These are phyloP conservation scores for Peronospora destructor DNA, from an alignment of 352 stramenopile genomes.

Conservation along the genomic window DNA sequence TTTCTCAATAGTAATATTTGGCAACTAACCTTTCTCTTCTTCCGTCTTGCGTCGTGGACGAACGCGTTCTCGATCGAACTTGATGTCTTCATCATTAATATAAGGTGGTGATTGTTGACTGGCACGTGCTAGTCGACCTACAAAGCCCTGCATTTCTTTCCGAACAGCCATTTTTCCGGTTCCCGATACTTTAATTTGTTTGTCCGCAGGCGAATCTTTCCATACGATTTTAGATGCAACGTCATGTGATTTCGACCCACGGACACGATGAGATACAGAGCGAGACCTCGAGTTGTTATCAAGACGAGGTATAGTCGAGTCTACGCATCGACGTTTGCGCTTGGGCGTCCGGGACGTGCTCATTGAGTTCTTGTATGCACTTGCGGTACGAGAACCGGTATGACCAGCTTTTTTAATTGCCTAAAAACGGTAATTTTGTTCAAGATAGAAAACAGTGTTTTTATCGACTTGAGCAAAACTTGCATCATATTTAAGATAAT, in stretches of 20 bases:
- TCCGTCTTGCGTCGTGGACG: conserved; percentile 9
- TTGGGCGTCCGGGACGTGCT: conserved; percentile 25
- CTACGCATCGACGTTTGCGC: conserved; percentile 44
- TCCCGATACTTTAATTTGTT: conserved; percentile 71
- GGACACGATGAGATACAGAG: conserved; percentile 7
- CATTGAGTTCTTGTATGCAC: conserved; percentile 1
- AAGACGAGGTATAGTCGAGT: conserved; percentile 26
- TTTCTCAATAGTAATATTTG: conserved; percentile 2
- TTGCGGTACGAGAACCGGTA: too few relatives aligned
- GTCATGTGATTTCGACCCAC: conserved; percentile 5
- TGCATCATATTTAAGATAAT: too few relatives aligned
- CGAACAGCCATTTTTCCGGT: conserved; percentile 60
- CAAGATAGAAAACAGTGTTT: too few relatives aligned
- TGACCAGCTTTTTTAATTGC: too few relatives aligned
- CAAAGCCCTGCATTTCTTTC: conserved; percentile 64
- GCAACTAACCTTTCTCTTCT: conserved; percentile 20
- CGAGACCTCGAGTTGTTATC: conserved; percentile 2
- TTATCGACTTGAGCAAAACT: too few relatives aligned
- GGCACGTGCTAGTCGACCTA: conserved; percentile 47
- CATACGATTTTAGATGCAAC: conserved; percentile 57
- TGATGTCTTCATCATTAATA: conserved; percentile 13
- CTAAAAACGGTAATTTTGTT: too few relatives aligned
- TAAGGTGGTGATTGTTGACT: conserved; percentile 38
- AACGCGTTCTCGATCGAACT: conserved; percentile 2
- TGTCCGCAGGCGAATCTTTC: conserved; percentile 72